Conservation (phyloP, 1,139 yeast genomes). For the Yamadazyma triangularis region DNA sequence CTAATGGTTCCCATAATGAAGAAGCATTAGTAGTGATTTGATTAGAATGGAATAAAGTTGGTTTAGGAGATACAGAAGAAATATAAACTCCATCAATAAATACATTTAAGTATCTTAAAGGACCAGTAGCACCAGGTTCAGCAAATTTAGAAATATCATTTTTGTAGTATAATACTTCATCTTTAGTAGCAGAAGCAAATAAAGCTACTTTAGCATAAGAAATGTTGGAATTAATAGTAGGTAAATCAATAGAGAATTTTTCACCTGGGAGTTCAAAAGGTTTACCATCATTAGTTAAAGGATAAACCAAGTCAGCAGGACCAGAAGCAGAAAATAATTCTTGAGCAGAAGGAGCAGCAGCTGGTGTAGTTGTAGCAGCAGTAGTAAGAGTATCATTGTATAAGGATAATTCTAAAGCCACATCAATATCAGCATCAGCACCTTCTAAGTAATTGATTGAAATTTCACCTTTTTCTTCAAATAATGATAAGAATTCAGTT, state of each 20-base stretch:
- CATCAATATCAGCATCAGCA: slow-evolving; percentile 8
- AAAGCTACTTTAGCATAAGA: slow-evolving; percentile 21
- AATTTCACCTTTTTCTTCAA: slow-evolving; percentile 10
- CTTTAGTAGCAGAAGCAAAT: slow-evolving; percentile 22
- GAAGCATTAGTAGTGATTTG: slow-evolving; percentile 13
- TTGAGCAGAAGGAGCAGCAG: slow-evolving; percentile 3
- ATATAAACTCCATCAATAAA: slow-evolving; percentile 18
- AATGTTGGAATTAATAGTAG: slow-evolving; percentile 14
- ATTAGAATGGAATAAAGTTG: slow-evolving; percentile 22
- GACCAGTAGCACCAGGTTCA: slow-evolving; percentile 12
- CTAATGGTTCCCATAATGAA: slow-evolving; percentile 20
- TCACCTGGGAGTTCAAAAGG: slow-evolving; percentile 11
- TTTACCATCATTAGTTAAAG: slow-evolving; percentile 10
- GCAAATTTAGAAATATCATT: slow-evolving; percentile 11
- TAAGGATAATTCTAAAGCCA: slow-evolving; percentile 15
- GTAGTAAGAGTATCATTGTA: slow-evolving; percentile 9
- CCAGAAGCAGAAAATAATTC: slow-evolving; percentile 10
- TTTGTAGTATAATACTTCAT: slow-evolving; percentile 18
- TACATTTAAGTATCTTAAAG: slow-evolving; percentile 22
- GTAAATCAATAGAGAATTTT: slow-evolving; percentile 10
- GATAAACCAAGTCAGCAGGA: slow-evolving; percentile 12
- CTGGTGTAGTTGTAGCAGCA: neutral
- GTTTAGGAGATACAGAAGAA: slow-evolving; percentile 22
- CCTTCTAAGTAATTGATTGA: slow-evolving; percentile 17
- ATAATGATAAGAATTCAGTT: slow-evolving; percentile 17